A percentile compares a stretch with the other conserved stretches of the same genome.
Evolutionary conservation across 805 yeast species (phyloP).

Genomic region (Naumovozyma dairenensis): DNA sequence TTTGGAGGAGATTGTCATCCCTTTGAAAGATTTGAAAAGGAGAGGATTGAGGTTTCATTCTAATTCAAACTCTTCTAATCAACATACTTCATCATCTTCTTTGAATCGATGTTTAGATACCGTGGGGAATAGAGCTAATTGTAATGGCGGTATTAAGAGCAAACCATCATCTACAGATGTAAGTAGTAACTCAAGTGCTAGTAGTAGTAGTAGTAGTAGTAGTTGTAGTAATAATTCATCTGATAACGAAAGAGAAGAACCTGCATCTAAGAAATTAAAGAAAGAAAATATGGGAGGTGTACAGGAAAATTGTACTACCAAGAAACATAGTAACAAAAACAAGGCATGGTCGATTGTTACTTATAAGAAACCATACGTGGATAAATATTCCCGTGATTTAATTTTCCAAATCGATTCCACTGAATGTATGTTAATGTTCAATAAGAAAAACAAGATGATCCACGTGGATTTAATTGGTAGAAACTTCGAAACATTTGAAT

Average conservation of each 20-base stretch:
- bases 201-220: not conserved
- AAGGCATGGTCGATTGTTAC: constrained; percentile 13
- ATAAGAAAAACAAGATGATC: constrained; percentile 21
- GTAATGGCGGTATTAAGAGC: too few species aligned
- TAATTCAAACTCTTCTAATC: not conserved
- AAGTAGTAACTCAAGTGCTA: not conserved
- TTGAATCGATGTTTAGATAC: not conserved
- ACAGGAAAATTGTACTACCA: not conserved
- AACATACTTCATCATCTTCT: not conserved
- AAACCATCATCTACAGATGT: too few species aligned
- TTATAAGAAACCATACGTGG: constrained; percentile 39
- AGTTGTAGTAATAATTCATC: not conserved
- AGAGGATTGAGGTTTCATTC: constrained; percentile 26
- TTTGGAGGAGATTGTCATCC: constrained; percentile 48
- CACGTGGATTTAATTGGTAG: constrained; percentile 13
- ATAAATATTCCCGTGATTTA: constrained; percentile 28
- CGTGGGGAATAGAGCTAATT: not conserved
- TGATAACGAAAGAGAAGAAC: constrained; percentile 2
- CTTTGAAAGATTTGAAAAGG: constrained; percentile 37
- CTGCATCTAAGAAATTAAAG: constrained; percentile 13
- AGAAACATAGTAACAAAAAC: not conserved
- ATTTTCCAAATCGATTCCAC: constrained; percentile 32
- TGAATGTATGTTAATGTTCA: constrained; percentile 22
- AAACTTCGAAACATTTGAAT: constrained; percentile 2
- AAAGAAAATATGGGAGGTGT: constrained; percentile 1